Conservation (phyloP, 768 basidiomycete genomes). For the Leccinum variicolor region DNA sequence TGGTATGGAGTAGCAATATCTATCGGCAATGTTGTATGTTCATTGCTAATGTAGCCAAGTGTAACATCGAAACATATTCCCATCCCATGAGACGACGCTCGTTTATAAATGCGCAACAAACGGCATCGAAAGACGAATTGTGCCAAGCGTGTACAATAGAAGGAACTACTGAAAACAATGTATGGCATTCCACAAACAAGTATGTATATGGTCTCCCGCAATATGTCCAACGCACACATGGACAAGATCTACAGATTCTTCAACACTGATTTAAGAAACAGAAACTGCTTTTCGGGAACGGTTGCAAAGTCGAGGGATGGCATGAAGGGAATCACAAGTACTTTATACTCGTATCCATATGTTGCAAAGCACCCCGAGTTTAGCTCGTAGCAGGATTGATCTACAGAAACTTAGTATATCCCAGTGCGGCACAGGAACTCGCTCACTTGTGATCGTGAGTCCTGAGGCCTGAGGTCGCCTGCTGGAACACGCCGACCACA, state of each 20-base stretch:
- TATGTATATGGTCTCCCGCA: background rate
- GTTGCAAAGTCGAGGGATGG: slow-evolving; percentile 46
- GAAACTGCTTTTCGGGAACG: slow-evolving; percentile 66
- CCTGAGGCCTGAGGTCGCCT: slow-evolving; percentile 79
- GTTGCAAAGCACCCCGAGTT: slow-evolving; percentile 50
- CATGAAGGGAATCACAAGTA: slow-evolving; percentile 18
- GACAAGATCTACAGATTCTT: slow-evolving; percentile 10
- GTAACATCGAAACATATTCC: slow-evolving; percentile 4
- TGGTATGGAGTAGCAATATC: slow-evolving; percentile 23
- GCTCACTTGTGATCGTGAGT: slow-evolving; percentile 55
- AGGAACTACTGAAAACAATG: slow-evolving; percentile 20
- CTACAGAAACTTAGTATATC: slow-evolving; percentile 30
- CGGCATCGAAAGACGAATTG: background rate
- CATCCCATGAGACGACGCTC: background rate
- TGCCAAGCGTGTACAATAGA: slow-evolving; percentile 15
- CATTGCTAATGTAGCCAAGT: slow-evolving; percentile 18
- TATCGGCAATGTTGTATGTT: slow-evolving; percentile 29
- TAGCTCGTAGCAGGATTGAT: slow-evolving; percentile 65
- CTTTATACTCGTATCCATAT: slow-evolving; percentile 82
- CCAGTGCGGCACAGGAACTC: background rate
- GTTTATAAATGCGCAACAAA: slow-evolving; percentile 10
- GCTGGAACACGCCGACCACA: slow-evolving; percentile 75
- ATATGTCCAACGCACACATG: slow-evolving; percentile 5
- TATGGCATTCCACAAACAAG: slow-evolving; percentile 17
- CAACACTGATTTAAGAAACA: slow-evolving; percentile 57